Evolutionary conservation across 495 filamentous ascomycete species (phyloP), one percentile per base, ranked within the genome.

Genomic region (Penicillium maclennaniae): DNA sequence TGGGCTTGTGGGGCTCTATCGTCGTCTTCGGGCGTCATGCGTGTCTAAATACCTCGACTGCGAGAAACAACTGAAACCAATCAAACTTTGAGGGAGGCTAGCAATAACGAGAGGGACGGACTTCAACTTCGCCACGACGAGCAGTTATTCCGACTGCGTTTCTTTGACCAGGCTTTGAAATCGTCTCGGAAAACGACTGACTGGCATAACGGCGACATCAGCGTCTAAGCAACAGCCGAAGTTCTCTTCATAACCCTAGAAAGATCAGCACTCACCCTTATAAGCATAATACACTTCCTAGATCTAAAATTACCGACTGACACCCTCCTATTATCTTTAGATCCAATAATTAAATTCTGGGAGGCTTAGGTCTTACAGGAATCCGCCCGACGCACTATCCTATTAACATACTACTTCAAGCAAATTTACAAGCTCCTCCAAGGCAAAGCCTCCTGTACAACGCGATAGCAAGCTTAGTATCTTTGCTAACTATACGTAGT

Each of bases 201-300:
- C 23, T 23, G 23, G 23, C 23, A 23, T 23, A n/a, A 84, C 56
- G 78, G 78, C 25, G 76, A 83, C 57, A 72, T 83, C 43, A 69
- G 75, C 28, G 70, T 72, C 42, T 70, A 74, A 7, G 68, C 70
- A 2, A 58, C 73, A 20, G 75, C 79, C 19, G 79, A 82, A 47
- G 43, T 58, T 16, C 58, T 74, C 19, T 75, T 79, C 16, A 61
- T 71, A 0, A 69, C 71, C 17, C 65, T 84, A 10, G 58, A 65
- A 46, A 52, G 53, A 16, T 51, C 63, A 0, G 61, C 66, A 3
- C n/a, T 66, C 3, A 41, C 54, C 7, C 59, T 65, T 23, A 44
- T 59, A 25, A 36, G 21, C 1, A 54, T 14, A 38, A 52, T 66
- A 6, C 42, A 66, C 23, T 45, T 67, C 25, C 63, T 67, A 6